A percentile compares a stretch with the other conserved stretches of the same genome.
Conservation (phyloP, 306 rosid species). For the Neltuma alba region DNA sequence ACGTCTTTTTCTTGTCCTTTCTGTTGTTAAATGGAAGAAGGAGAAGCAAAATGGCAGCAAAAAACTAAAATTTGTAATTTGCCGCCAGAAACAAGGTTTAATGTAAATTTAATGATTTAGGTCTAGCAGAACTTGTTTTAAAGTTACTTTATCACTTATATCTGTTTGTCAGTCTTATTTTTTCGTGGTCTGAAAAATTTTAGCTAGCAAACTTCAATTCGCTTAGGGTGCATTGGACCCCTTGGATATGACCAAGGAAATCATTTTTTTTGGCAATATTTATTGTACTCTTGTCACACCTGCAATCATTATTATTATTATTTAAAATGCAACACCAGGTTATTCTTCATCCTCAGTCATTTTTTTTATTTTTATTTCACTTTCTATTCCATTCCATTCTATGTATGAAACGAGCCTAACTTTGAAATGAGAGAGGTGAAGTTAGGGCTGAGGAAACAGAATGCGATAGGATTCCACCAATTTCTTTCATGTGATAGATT, state of each 20-base stretch:
- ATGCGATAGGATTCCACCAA: conserved; percentile 10
- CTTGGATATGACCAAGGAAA: not conserved
- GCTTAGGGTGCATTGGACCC: not conserved
- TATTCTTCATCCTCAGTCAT: not conserved
- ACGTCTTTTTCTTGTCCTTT: conserved; percentile 11
- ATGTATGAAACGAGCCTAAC: not conserved
- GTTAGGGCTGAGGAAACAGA: conserved; percentile 3
- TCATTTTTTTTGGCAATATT: not conserved
- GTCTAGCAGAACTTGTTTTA: conserved; percentile 8
- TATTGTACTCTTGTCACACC: not conserved
- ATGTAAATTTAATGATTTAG: conserved; percentile 5
- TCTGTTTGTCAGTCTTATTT: not conserved
- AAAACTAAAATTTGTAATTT: conserved; percentile 23
- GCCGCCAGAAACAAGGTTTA: not conserved
- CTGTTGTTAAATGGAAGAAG: conserved; percentile 24
- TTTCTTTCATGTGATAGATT: not conserved
- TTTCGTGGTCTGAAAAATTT: conserved; percentile 3
- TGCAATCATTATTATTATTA: not conserved
- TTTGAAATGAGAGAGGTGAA: not conserved
- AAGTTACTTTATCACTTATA: not conserved
- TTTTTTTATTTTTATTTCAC: not conserved
- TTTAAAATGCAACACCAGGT: not conserved
- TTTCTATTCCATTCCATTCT: not conserved
- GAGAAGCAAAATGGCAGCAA: not conserved
- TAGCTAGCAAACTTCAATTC: conserved; percentile 5